phyloP scores from a whole-genome alignment of 768 basidiomycete genomes.

The Epithele typhae region DNA sequence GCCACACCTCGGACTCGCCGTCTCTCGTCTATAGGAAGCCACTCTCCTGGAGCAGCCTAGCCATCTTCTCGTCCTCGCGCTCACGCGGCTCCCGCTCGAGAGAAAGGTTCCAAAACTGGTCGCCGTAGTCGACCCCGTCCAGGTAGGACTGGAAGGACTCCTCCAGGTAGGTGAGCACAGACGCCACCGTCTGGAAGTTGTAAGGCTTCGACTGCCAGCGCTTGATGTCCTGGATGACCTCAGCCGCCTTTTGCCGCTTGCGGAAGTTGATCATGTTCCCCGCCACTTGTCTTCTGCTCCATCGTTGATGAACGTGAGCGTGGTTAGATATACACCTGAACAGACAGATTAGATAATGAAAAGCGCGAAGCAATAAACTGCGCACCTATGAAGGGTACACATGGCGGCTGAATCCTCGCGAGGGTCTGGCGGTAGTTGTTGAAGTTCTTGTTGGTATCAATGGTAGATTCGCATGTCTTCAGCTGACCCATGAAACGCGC shows the following conservation, averaged over 20 bases:
- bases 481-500: conserved; percentile 71
- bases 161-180: conserved; percentile 72
- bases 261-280: conserved; percentile 89
- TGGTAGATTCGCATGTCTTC: conserved; percentile 78
- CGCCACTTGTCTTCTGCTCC: conserved; percentile 84
- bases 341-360: neutral
- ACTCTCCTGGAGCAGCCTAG: conserved; percentile 80
- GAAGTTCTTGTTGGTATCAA: conserved; percentile 93
- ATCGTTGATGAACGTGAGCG: conserved; percentile 96
- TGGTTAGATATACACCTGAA: conserved; percentile 91
- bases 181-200: conserved; percentile 68
- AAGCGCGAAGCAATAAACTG: neutral
- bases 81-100: conserved; percentile 90
- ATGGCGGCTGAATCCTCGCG: conserved; percentile 81
- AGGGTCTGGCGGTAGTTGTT: conserved; percentile 84
- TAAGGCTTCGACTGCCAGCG: conserved; percentile 92
- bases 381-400: conserved; percentile 94
- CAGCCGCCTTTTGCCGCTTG: conserved; percentile 93
- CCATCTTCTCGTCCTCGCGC: conserved; percentile 96
- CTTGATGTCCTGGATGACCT: conserved; percentile 95
- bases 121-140: conserved; percentile 64
- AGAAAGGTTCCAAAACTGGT: conserved; percentile 82
- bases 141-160: conserved; percentile 70
- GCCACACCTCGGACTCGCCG: neutral
- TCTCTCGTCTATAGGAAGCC: conserved; percentile 45